A percentile compares a stretch with the other conserved stretches of the same genome.
Evolutionary conservation across 2,329 filamentous ascomycete species (phyloP).

Genomic region (Pyricularia pennisetigena): DNA sequence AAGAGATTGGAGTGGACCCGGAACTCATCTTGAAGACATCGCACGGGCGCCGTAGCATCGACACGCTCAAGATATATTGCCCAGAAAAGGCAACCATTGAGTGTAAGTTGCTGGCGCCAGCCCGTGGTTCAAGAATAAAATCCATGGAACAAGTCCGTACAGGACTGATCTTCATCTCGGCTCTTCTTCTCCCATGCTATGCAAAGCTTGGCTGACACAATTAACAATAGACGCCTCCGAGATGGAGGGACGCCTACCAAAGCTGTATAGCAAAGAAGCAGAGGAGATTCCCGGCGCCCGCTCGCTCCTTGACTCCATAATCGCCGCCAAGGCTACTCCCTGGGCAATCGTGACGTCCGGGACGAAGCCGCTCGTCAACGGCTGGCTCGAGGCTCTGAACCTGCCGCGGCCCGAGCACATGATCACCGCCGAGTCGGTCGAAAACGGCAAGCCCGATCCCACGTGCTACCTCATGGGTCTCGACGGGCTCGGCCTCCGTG

Average conservation of each 20-base stretch:
- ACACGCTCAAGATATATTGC: conserved; percentile 69
- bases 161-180: not conserved
- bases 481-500: conserved; percentile 44
- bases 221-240: conserved; percentile 57
- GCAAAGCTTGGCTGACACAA: conserved; percentile 71
- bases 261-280: conserved; percentile 66
- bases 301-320: conserved; percentile 55
- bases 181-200: conserved; percentile 30
- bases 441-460: conserved; percentile 68
- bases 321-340: conserved; percentile 49
- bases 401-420: conserved; percentile 57
- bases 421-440: conserved; percentile 67
- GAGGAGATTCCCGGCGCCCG: conserved; percentile 80
- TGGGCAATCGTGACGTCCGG: conserved; percentile 87
- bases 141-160: not conserved
- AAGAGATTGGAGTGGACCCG: conserved; percentile 77
- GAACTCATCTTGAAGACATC: conserved; percentile 79
- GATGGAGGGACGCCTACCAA: conserved; percentile 70
- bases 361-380: conserved; percentile 55
- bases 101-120: conserved; percentile 47
- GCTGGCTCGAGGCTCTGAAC: conserved; percentile 60
- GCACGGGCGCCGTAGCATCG: conserved; percentile 83
- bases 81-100: conserved; percentile 88
- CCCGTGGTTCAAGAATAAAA: not conserved
- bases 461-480: conserved; percentile 62